Percentiles rank a stretch among this genome's conserved stretches.
Evolutionary conservation across 2,329 filamentous ascomycete genomes (phyloP).

Genomic region (Fusarium mundagurra): DNA sequence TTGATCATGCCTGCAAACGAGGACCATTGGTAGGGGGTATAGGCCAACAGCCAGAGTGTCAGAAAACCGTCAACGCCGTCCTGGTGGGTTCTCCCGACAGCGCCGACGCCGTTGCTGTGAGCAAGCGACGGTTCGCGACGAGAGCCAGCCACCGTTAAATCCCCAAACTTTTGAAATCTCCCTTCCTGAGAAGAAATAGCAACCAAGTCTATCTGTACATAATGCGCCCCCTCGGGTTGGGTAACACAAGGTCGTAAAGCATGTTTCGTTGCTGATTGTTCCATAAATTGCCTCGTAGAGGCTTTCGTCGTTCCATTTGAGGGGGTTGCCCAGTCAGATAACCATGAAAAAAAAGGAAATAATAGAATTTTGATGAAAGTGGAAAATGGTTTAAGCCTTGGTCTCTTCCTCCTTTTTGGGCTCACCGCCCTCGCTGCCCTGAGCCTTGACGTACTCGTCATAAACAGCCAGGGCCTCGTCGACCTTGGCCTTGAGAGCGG

Average conservation of each 20-base stretch:
- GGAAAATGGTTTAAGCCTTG: slow-evolving; percentile 50
- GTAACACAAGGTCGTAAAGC: slow-evolving; percentile 43
- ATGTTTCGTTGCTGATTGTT: slow-evolving; percentile 42
- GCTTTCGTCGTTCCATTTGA: slow-evolving; percentile 40
- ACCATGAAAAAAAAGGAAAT: slow-evolving; percentile 48
- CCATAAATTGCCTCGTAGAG: slow-evolving; percentile 37
- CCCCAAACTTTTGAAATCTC: slow-evolving; percentile 50
- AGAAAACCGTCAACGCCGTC: slow-evolving; percentile 56
- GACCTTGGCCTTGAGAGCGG: slow-evolving; percentile 91
- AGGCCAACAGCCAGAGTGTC: slow-evolving; percentile 53
- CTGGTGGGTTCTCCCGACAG: slow-evolving; percentile 44
- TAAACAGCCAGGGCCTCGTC: slow-evolving; percentile 97
- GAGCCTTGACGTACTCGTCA: slow-evolving; percentile 97
- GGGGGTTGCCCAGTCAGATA: slow-evolving; percentile 43
- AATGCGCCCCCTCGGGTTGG: slow-evolving; percentile 45
- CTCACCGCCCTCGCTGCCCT: slow-evolving; percentile 59
- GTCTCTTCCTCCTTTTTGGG: slow-evolving; percentile 61
- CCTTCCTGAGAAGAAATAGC: slow-evolving; percentile 51
- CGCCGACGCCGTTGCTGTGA: slow-evolving; percentile 34
- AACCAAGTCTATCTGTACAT: slow-evolving; percentile 56
- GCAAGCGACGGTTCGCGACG: slow-evolving; percentile 35
- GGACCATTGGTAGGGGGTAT: slow-evolving; percentile 52
- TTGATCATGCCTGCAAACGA: slow-evolving; percentile 50
- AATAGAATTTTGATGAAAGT: slow-evolving; percentile 13
- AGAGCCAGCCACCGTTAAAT: slow-evolving; percentile 43